Evolutionary conservation across 139 green algal genomes (phyloP).

Genomic region (Zygnema cylindricum): DNA sequence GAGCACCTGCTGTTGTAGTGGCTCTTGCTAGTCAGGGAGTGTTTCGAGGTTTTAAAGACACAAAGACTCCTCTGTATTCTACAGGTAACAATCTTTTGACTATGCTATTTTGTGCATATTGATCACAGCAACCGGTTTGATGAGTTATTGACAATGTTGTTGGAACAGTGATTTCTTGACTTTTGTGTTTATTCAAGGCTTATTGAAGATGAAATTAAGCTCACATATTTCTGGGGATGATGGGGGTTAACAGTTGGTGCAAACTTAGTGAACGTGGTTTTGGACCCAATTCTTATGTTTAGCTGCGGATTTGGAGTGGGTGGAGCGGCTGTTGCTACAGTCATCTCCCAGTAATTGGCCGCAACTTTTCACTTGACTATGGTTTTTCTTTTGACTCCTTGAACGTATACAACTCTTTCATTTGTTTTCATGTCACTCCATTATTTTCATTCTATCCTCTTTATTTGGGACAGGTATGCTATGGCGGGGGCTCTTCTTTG

Average conservation of each 20-base stretch:
- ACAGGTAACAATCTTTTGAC: conserved; percentile 52
- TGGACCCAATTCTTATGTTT: conserved; percentile 60
- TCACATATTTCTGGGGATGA: too few species aligned
- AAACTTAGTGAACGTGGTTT: conserved; percentile 59
- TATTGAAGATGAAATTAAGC: too few species aligned
- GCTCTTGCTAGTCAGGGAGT: conserved; percentile 52
- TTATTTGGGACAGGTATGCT: conserved; percentile 24
- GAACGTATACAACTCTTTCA: too few species aligned
- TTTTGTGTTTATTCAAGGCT: too few species aligned
- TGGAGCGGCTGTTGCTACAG: conserved; percentile 55
- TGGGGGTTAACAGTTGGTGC: conserved; percentile 39
- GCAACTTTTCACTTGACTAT: neutral
- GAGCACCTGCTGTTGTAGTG: conserved; percentile 57
- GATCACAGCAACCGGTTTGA: too few species aligned
- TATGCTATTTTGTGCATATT: too few species aligned
- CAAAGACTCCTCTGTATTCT: conserved; percentile 54
- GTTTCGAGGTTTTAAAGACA: conserved; percentile 62
- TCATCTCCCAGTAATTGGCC: conserved; percentile 52
- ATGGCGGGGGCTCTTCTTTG: conserved; percentile 40
- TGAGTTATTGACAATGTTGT: too few species aligned
- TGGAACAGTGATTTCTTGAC: too few species aligned
- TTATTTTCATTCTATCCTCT: too few species aligned
- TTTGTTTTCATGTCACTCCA: too few species aligned
- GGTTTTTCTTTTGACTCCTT: too few species aligned
- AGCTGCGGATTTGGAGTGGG: conserved; percentile 36